phyloP scores from a whole-genome alignment of 768 basidiomycete genomes.

The Amanita pallidorosea region DNA sequence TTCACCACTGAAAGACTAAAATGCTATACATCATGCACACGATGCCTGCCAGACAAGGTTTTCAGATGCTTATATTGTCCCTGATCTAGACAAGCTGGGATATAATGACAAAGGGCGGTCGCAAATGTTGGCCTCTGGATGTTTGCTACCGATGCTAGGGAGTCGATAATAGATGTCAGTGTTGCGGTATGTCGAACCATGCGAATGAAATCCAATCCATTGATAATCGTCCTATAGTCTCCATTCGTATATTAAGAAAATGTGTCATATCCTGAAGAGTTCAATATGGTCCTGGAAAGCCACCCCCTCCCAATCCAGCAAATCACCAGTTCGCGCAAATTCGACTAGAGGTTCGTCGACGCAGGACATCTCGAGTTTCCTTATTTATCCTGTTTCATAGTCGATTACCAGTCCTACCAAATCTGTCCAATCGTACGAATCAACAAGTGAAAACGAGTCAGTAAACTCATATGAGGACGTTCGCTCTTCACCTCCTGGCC shows the following conservation, averaged over 20 bases:
- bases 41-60: conserved; percentile 30
- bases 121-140: conserved; percentile 67
- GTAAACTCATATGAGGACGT: not conserved
- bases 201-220: not conserved
- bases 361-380: not conserved
- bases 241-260: conserved; percentile 59
- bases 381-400: not conserved
- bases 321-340: conserved; percentile 15
- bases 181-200: conserved; percentile 38
- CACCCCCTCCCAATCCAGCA: conserved; percentile 45
- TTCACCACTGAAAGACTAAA: conserved; percentile 44
- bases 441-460: conserved; percentile 4
- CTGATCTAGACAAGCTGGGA: conserved; percentile 31
- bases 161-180: conserved; percentile 66
- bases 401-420: conserved; percentile 1
- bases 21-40: conserved; percentile 20
- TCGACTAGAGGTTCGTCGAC: conserved; percentile 2
- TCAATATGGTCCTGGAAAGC: conserved; percentile 55
- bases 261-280: conserved; percentile 61
- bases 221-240: conserved; percentile 27
- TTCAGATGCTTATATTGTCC: conserved; percentile 36
- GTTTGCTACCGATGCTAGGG: conserved; percentile 55
- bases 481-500: conserved; percentile 11
- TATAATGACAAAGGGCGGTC: conserved; percentile 44
- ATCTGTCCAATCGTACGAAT: not conserved